Base-by-base conservation (phyloP, 2,329 filamentous ascomycete genomes). In the Microdochium nivale region DNA sequence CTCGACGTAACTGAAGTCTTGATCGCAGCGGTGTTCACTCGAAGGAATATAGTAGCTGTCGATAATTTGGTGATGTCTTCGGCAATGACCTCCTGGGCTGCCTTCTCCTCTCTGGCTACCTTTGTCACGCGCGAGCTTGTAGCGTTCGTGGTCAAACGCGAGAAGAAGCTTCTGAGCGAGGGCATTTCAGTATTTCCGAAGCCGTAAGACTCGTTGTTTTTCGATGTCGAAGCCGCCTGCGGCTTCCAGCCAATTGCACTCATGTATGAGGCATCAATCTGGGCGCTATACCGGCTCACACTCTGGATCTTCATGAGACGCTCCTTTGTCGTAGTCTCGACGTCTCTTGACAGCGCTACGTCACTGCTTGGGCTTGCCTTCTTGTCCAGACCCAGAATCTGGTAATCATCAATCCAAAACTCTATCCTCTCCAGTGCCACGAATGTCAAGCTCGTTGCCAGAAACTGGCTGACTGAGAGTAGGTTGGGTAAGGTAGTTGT, bases 391-490 rank as follows among this genome's bases (percentile, higher is more conserved):
- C 80, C 80, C 23, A 96, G 72, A 16, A 99, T 76, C 60, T 85
- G 86, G 73, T 87, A 91, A 60, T 94, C 86, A 63, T 99, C 92
- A 50, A 99, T 80, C 78, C 86, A 92, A 53, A 99, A 81, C 62
- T 97, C 91, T 54, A 99, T 88, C 52, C 79, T 80, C 62, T 96
- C 80, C 24, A 99, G 74, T 0, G 90, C 87, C 53, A 99, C 92
- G 71, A 99, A 99, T 0, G 94, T 97, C 66, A 99, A 74, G 71
- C 92, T 96, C 7, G 91, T 97, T 3, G 91, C 88, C 48, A 99
- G 74, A 59, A 99, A 99, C 67, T 96, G 91, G 62, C 88, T 86
- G 51, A 99, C 78, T 1, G 89, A 90, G 25, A 95, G 75, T 9
- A 99, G 73, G 54, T 90, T 89, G 2, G 95, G 94, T 48, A 97